phyloP scores from a whole-genome alignment of 2,329 filamentous ascomycete genomes.

The Botrytis porri region DNA sequence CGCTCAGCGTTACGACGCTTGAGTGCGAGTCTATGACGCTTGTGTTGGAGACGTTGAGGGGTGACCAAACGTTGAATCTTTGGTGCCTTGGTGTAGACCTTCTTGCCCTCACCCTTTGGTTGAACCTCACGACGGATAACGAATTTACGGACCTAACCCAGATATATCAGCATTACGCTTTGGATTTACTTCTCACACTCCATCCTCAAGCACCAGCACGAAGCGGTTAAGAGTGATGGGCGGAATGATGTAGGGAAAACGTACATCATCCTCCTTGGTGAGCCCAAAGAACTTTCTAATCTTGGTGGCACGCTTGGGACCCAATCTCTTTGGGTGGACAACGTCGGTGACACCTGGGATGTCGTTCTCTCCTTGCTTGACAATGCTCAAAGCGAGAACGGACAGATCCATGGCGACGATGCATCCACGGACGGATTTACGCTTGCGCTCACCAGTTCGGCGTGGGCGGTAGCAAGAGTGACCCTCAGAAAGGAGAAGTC shows the following conservation, averaged over 20 bases:
- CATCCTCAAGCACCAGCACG: slow-evolving; percentile 39
- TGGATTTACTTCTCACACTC: slow-evolving; percentile 53
- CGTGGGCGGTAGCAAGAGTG: slow-evolving; percentile 99
- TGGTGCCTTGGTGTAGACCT: slow-evolving; percentile 99
- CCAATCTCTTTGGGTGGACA: slow-evolving; percentile 98
- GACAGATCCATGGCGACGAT: slow-evolving; percentile 96
- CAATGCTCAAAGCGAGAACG: slow-evolving; percentile 88
- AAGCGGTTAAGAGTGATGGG: slow-evolving; percentile 52
- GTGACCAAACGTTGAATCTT: slow-evolving; percentile 99
- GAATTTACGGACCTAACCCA: slow-evolving; percentile 88
- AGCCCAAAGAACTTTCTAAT: slow-evolving; percentile 99
- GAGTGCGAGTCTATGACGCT: slow-evolving; percentile 95
- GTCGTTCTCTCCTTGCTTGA: slow-evolving; percentile 96
- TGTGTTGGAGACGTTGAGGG: slow-evolving; percentile 99
- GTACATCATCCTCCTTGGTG: slow-evolving; percentile 99
- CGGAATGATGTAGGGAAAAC: slow-evolving; percentile 57
- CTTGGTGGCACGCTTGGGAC: slow-evolving; percentile 99
- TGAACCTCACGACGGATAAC: slow-evolving; percentile 98
- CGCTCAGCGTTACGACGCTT: slow-evolving; percentile 98
- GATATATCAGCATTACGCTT: slow-evolving; percentile 31
- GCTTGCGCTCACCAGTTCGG: slow-evolving; percentile 97
- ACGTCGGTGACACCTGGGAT: slow-evolving; percentile 96
- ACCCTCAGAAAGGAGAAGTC: slow-evolving; percentile 90
- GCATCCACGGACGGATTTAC: slow-evolving; percentile 98
- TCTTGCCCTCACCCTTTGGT: slow-evolving; percentile 96